A percentile compares a stretch with the other conserved stretches of the same genome.
Conservation (phyloP, 768 basidiomycete species). For the Crassisporium funariophilum region DNA sequence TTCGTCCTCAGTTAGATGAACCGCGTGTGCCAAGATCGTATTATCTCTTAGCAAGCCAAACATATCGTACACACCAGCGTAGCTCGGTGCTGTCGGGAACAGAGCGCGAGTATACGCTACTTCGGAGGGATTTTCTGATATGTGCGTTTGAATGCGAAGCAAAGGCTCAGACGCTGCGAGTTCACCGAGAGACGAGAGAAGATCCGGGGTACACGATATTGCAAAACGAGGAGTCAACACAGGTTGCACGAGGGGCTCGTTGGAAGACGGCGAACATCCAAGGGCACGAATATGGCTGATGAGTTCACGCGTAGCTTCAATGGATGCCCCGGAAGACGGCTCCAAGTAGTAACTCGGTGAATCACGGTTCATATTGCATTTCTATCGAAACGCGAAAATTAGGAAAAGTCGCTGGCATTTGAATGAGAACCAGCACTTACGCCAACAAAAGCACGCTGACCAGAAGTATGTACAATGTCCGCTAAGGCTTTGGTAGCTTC, state of each 20-base stretch:
- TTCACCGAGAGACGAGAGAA: slow-evolving; percentile 62
- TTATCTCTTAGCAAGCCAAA: slow-evolving; percentile 74
- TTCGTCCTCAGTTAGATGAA: slow-evolving; percentile 77
- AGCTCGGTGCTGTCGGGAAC: slow-evolving; percentile 66
- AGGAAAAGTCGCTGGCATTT: slow-evolving; percentile 6
- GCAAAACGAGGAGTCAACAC: slow-evolving; percentile 97
- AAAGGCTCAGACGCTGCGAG: slow-evolving; percentile 60
- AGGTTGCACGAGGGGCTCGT: slow-evolving; percentile 77
- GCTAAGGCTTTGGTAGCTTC: slow-evolving; percentile 83
- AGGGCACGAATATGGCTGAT: slow-evolving; percentile 71
- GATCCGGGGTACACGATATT: slow-evolving; percentile 77
- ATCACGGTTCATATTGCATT: slow-evolving; percentile 90
- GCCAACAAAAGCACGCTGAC: slow-evolving; percentile 85
- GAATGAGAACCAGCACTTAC: slow-evolving; percentile 43
- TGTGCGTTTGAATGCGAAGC: slow-evolving; percentile 89
- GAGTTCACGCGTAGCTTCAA: slow-evolving; percentile 61
- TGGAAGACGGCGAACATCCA: slow-evolving; percentile 26
- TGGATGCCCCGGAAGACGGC: slow-evolving; percentile 56
- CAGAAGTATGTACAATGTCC: slow-evolving; percentile 62
- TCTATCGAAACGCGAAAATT: slow-evolving; percentile 50
- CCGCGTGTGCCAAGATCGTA: slow-evolving; percentile 88
- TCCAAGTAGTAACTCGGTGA: slow-evolving; percentile 72
- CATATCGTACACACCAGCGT: slow-evolving; percentile 82
- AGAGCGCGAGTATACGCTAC: slow-evolving; percentile 62
- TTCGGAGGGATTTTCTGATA: slow-evolving; percentile 82